Percentiles rank a stretch among this genome's conserved stretches.
These are phyloP conservation scores for Ophiognomonia clavigignenti-juglandacearum DNA, from an alignment of 2,329 filamentous ascomycete species.

Conservation along the genomic window DNA sequence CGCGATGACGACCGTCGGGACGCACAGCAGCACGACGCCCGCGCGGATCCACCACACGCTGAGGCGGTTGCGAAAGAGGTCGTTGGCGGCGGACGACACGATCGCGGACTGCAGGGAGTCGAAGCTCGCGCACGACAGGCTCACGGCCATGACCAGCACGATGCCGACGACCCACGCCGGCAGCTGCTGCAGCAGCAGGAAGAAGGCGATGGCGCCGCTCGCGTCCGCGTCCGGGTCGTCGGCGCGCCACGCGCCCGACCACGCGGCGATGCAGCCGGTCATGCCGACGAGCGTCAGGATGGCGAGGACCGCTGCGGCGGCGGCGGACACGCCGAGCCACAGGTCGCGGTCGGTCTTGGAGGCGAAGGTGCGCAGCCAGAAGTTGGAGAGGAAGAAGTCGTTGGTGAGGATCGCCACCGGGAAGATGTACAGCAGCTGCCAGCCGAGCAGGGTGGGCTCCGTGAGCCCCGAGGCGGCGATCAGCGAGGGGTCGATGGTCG, in stretches of 20 bases:
- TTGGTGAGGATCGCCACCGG: conserved; percentile 78
- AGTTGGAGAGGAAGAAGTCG: conserved; percentile 80
- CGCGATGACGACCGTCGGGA: conserved; percentile 70
- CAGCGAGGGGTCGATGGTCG: conserved; percentile 63
- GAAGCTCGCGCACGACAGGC: conserved; percentile 71
- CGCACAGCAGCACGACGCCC: conserved; percentile 65
- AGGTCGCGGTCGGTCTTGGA: conserved; percentile 75
- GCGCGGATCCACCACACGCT: conserved; percentile 69
- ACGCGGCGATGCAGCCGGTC: conserved; percentile 70
- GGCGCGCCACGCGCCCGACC: conserved; percentile 72
- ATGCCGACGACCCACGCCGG: conserved; percentile 79
- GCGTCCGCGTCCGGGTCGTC: conserved; percentile 51
- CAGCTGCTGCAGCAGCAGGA: conserved; percentile 66
- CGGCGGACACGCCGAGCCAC: conserved; percentile 67
- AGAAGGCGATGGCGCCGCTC: conserved; percentile 67
- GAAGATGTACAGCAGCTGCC: conserved; percentile 82
- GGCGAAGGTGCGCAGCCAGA: conserved; percentile 81
- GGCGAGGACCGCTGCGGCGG: conserved; percentile 58
- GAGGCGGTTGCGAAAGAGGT: conserved; percentile 77
- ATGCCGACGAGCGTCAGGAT: conserved; percentile 70
- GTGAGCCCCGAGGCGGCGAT: conserved; percentile 66
- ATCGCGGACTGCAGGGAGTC: conserved; percentile 79
- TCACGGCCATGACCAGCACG: conserved; percentile 74
- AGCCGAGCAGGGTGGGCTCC: conserved; percentile 67
- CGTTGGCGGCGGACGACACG: conserved; percentile 80